Conservation (phyloP, 176 grass and related monocot species). For the Oryza nivara region DNA sequence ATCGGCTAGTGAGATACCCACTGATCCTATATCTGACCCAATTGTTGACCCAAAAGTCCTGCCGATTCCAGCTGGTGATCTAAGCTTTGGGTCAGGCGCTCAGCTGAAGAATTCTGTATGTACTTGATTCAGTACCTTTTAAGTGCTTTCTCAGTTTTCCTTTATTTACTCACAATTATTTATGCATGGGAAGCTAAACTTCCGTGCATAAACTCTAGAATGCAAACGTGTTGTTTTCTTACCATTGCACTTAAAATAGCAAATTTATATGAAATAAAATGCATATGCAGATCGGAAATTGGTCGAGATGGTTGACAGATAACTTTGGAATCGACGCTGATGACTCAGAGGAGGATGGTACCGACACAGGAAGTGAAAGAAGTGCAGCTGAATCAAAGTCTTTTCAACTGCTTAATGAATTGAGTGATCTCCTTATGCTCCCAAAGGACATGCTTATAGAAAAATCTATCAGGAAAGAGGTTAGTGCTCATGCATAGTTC, state of each 20-base stretch:
- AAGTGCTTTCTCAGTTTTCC: conserved; percentile 17
- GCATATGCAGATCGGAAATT: conserved; percentile 83
- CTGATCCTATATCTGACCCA: conserved; percentile 93
- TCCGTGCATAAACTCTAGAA: conserved; percentile 31
- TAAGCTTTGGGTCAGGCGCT: conserved; percentile 93
- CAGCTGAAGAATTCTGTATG: conserved; percentile 95
- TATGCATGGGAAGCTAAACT: conserved; percentile 30
- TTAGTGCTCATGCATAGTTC: conserved; percentile 35
- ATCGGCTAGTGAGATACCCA: conserved; percentile 78
- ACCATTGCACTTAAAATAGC: conserved; percentile 21
- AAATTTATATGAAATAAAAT: conserved; percentile 44
- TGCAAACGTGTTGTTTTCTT: conserved; percentile 17
- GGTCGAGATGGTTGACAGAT: conserved; percentile 92
- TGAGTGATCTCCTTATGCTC: conserved; percentile 97
- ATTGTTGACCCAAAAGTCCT: conserved; percentile 86
- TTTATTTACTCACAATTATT: conserved; percentile 5
- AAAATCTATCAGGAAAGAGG: conserved; percentile 79
- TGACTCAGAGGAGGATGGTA: conserved; percentile 45
- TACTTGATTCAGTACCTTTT: conserved; percentile 37
- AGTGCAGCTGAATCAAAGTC: conserved; percentile 42
- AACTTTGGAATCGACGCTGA: conserved; percentile 59
- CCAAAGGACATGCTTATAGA: conserved; percentile 98
- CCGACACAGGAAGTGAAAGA: conserved; percentile 33
- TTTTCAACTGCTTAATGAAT: conserved; percentile 80
- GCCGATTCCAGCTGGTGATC: conserved; percentile 87